Percentiles rank a stretch among this genome's conserved stretches.
phyloP scores from a whole-genome alignment of 2,329 filamentous ascomycete genomes.

The Aspergillus amoenus region DNA sequence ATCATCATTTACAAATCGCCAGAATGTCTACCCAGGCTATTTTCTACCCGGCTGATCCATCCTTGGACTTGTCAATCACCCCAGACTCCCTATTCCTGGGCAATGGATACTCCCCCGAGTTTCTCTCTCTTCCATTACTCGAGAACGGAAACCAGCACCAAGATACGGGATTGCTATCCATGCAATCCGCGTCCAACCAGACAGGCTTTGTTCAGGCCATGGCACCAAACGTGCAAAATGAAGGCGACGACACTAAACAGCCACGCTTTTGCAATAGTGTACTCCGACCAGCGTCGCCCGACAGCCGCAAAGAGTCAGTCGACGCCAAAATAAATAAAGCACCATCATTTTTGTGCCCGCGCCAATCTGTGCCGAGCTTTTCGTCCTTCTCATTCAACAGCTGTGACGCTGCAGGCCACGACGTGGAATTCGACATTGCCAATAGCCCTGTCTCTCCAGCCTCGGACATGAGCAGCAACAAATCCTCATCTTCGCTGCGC shows the following conservation, averaged over 20 bases:
- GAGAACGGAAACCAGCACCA: neutral
- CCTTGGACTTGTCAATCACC: neutral
- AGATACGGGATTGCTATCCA: neutral
- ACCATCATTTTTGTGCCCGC: neutral
- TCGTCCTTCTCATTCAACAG: neutral
- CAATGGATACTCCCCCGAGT: neutral
- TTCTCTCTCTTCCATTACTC: neutral
- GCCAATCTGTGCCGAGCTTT: neutral
- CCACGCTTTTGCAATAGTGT: neutral
- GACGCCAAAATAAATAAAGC: neutral
- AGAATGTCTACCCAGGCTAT: neutral
- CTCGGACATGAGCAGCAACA: conserved; percentile 1
- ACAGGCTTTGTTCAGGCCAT: neutral
- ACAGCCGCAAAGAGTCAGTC: neutral
- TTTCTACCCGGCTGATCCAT: neutral
- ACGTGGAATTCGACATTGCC: neutral
- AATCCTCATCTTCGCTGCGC: neutral
- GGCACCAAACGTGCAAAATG: no score
- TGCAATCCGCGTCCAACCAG: neutral
- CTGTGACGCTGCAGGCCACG: neutral
- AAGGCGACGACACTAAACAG: neutral
- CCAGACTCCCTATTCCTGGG: neutral
- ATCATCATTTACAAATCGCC: neutral
- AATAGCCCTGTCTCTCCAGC: neutral
- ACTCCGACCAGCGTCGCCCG: neutral